These are phyloP conservation scores for Gautieria morchelliformis DNA, from an alignment of 768 basidiomycete species.

Conservation along the genomic window DNA sequence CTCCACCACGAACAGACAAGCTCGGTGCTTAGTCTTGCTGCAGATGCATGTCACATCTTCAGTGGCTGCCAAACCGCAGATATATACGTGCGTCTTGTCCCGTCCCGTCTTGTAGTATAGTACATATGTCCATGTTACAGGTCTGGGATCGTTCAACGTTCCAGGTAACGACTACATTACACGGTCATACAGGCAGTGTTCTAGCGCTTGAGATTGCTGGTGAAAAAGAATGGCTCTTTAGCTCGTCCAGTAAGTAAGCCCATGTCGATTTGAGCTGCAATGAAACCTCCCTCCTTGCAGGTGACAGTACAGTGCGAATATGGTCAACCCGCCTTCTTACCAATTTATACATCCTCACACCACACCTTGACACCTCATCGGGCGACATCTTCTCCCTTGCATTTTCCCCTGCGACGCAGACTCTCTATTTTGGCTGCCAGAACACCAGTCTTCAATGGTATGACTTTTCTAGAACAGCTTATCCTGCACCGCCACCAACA, in stretches of 20 bases:
- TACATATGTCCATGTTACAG: constrained; percentile 29
- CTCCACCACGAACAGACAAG: constrained; percentile 51
- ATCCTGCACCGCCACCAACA: constrained; percentile 10
- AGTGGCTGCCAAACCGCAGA: constrained; percentile 72
- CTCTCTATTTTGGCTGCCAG: constrained; percentile 82
- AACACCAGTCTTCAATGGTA: constrained; percentile 92
- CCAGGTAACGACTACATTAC: constrained; percentile 54
- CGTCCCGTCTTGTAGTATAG: background rate
- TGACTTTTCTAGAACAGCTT: constrained; percentile 34
- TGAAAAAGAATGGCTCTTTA: constrained; percentile 80
- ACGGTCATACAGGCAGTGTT: constrained; percentile 79
- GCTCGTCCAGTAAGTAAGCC: constrained; percentile 61
- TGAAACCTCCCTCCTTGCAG: constrained; percentile 26
- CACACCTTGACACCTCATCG: constrained; percentile 69
- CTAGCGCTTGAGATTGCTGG: constrained; percentile 68
- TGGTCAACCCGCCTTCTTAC: constrained; percentile 69
- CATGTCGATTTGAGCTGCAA: background rate
- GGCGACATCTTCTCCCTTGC: constrained; percentile 83
- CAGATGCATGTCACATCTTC: constrained; percentile 66
- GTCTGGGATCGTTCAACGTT: constrained; percentile 79
- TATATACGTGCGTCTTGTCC: constrained; percentile 51
- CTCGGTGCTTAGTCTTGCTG: constrained; percentile 69
- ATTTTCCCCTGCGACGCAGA: constrained; percentile 61
- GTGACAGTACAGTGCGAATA: constrained; percentile 82
- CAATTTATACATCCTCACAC: constrained; percentile 63